phyloP scores from a whole-genome alignment of 2,329 filamentous ascomycete species.

The Diaporthe destruens region DNA sequence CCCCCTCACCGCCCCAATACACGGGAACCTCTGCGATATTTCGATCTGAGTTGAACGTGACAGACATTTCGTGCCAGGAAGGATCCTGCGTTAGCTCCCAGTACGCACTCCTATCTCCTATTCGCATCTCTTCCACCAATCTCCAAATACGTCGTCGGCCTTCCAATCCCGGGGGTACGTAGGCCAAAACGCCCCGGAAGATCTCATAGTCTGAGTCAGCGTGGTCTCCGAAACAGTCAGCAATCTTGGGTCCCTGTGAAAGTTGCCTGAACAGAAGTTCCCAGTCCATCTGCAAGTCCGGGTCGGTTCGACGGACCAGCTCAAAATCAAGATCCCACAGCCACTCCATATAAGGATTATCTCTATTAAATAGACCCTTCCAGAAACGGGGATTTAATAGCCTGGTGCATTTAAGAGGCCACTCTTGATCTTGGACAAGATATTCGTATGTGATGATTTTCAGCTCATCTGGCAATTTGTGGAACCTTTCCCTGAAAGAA shows the following conservation, averaged over 20 bases:
- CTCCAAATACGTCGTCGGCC: conserved; percentile 8
- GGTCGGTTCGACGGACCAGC: not conserved
- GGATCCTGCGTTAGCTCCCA: conserved; percentile 1
- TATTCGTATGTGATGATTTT: not conserved
- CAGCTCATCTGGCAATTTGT: not conserved
- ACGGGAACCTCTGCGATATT: too few species aligned
- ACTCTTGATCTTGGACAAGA: conserved; percentile 1
- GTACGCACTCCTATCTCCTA: not conserved
- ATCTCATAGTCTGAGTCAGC: conserved; percentile 3
- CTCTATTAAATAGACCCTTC: not conserved
- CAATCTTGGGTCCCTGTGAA: not conserved
- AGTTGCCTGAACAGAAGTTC: conserved; percentile 8
- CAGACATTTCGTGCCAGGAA: too few species aligned
- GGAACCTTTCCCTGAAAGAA: not conserved
- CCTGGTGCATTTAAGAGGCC: conserved; percentile 7
- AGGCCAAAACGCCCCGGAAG: not conserved
- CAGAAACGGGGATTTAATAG: not conserved
- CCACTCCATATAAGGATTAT: not conserved
- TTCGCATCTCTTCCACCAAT: not conserved
- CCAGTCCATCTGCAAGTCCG: not conserved
- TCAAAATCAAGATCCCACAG: conserved; percentile 13
- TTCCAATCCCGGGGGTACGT: not conserved
- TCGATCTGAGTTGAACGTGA: too few species aligned
- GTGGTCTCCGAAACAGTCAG: not conserved
- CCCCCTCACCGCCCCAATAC: too few species aligned